Percentiles rank a stretch among this genome's conserved stretches.
phyloP scores from a whole-genome alignment of 257 asterid genomes.

The Prunella vulgaris region DNA sequence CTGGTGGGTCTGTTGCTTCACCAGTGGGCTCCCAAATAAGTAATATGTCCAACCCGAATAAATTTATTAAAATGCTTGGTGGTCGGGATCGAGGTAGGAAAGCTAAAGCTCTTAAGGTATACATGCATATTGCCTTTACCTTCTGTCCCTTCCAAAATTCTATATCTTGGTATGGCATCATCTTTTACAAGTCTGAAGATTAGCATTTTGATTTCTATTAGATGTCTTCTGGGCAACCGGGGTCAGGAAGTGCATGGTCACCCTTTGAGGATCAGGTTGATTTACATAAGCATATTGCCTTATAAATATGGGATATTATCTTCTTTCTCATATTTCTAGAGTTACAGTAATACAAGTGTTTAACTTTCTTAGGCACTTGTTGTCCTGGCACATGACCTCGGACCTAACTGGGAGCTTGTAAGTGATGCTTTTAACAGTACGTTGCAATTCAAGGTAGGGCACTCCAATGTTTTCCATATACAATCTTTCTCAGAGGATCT shows the following conservation, averaged over 20 bases:
- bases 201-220: slow-evolving; percentile 37
- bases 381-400: slow-evolving; percentile 95
- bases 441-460: slow-evolving; percentile 80
- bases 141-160: background rate
- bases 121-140: slow-evolving; percentile 15
- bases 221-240: slow-evolving; percentile 65
- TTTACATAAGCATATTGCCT: slow-evolving; percentile 4
- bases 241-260: slow-evolving; percentile 82
- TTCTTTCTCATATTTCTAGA: slow-evolving; percentile 4
- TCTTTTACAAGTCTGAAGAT: slow-evolving; percentile 19
- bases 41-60: slow-evolving; percentile 73
- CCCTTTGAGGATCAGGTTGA: slow-evolving; percentile 89
- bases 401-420: slow-evolving; percentile 98
- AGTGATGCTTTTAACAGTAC: slow-evolving; percentile 91
- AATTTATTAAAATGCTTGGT: slow-evolving; percentile 65
- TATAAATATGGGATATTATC: slow-evolving; percentile 11
- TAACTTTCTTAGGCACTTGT: slow-evolving; percentile 70
- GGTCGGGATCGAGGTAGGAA: slow-evolving; percentile 89
- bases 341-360: slow-evolving; percentile 10
- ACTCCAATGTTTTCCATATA: background rate
- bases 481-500: slow-evolving; percentile 12
- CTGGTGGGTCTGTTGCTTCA: slow-evolving; percentile 68
- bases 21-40: slow-evolving; percentile 89
- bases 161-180: slow-evolving; percentile 10
- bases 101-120: slow-evolving; percentile 71